Conservation (phyloP, 495 filamentous ascomycete species). For the Astrothelium subdiscretum region DNA sequence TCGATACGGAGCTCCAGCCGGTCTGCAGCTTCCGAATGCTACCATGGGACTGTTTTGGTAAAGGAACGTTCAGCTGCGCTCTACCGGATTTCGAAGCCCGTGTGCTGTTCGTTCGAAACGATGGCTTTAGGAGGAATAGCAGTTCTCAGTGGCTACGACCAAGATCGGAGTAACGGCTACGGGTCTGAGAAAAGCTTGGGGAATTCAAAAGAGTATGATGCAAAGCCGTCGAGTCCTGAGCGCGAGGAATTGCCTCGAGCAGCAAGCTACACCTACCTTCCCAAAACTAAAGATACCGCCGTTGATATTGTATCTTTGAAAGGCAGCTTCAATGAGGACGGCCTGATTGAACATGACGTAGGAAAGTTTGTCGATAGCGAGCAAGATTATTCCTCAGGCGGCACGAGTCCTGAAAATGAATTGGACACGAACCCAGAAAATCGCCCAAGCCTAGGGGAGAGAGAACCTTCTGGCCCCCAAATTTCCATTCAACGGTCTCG, state of each 20-base stretch:
- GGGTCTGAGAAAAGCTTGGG: not conserved
- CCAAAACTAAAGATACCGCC: slow-evolving; percentile 4
- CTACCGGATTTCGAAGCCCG: not conserved
- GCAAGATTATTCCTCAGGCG: slow-evolving; percentile 14
- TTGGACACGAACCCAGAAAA: not conserved
- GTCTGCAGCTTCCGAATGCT: not conserved
- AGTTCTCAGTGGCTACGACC: not conserved
- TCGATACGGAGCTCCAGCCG: not conserved
- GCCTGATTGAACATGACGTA: slow-evolving; percentile 4
- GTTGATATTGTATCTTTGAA: slow-evolving; percentile 11
- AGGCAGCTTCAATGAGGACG: slow-evolving; percentile 11
- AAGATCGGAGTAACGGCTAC: not conserved
- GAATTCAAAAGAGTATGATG: not conserved
- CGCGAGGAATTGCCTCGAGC: slow-evolving; percentile 14
- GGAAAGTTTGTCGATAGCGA: slow-evolving; percentile 4
- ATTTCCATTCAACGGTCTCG: not conserved
- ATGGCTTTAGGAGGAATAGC: not conserved
- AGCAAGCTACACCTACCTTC: slow-evolving; percentile 18
- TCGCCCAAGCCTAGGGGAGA: not conserved
- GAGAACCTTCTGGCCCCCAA: not conserved
- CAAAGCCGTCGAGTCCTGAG: not conserved
- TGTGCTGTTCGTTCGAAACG: not conserved
- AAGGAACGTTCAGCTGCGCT: too few species aligned
- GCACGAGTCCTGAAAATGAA: slow-evolving; percentile 13
- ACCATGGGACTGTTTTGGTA: not conserved